phyloP scores from a whole-genome alignment of 768 basidiomycete species.

The Termitomyces sp. region DNA sequence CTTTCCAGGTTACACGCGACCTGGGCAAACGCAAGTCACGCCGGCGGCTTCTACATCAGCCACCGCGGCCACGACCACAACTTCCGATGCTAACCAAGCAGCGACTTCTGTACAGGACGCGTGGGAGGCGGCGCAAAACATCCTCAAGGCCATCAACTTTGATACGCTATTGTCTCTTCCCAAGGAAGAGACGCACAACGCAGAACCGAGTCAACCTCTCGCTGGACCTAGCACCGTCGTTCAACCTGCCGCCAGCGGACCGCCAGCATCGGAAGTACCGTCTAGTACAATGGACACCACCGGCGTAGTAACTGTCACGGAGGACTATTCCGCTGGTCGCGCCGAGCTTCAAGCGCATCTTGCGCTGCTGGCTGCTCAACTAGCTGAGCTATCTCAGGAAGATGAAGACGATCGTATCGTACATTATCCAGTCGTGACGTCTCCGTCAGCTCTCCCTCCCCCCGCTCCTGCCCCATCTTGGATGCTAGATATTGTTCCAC shows the following conservation, averaged over 20 bases:
- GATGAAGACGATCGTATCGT: constrained; percentile 21
- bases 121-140: constrained; percentile 75
- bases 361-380: constrained; percentile 65
- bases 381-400: constrained; percentile 58
- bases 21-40: constrained; percentile 19
- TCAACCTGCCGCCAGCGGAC: neutral
- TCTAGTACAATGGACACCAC: neutral
- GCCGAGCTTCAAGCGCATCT: constrained; percentile 72
- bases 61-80: constrained; percentile 4
- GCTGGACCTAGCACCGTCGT: neutral
- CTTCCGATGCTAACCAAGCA: constrained; percentile 18
- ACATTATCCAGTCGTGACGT: constrained; percentile 8
- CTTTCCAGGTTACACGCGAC: constrained; percentile 17
- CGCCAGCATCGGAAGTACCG: neutral
- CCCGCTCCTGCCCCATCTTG: neutral
- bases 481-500: neutral
- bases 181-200: constrained; percentile 22
- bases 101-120: constrained; percentile 48
- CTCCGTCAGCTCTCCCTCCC: neutral
- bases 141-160: constrained; percentile 74
- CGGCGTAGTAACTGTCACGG: neutral
- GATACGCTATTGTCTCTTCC: constrained; percentile 43
- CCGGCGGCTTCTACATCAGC: constrained; percentile 7
- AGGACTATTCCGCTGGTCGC: constrained; percentile 23
- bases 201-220: constrained; percentile 3